A percentile compares a stretch with the other conserved stretches of the same genome.
Evolutionary conservation across 331 rosid genomes (phyloP).

Genomic region (Malus hybrid): DNA sequence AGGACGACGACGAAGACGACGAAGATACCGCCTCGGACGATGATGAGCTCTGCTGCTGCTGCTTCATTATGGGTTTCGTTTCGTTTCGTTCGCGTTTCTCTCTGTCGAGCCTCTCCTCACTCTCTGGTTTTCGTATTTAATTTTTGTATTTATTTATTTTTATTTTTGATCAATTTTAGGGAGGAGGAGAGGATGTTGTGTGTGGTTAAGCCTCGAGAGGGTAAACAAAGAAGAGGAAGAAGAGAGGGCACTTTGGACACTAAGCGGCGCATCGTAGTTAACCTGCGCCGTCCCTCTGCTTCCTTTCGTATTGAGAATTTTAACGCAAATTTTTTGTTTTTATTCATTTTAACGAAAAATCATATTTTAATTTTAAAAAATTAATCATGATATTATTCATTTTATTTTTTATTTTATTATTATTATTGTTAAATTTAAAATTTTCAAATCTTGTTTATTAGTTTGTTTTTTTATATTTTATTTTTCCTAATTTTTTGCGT

Average conservation of each 20-base stretch:
- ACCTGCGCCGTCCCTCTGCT: conserved; percentile 28
- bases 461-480: not conserved
- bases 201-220: too few species aligned
- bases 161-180: not conserved
- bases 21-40: conserved; percentile 69
- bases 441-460: too few species aligned
- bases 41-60: conserved; percentile 35
- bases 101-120: not conserved
- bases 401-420: too few species aligned
- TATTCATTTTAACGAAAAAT: too few species aligned
- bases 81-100: conserved; percentile 1
- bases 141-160: not conserved
- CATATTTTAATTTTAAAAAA: too few species aligned
- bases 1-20: conserved; percentile 19
- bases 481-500: not conserved
- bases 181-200: not conserved
- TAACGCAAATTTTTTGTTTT: accelerated
- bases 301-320: too few species aligned
- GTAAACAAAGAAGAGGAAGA: not conserved
- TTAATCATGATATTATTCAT: too few species aligned
- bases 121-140: conserved; percentile 4
- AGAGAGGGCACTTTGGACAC: conserved; percentile 30
- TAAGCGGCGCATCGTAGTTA: conserved; percentile 29
- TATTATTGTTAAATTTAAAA: too few species aligned
- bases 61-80: conserved; percentile 53